These are phyloP conservation scores for Penicillium cinerascens DNA, from an alignment of 495 filamentous ascomycete species.

Conservation along the genomic window DNA sequence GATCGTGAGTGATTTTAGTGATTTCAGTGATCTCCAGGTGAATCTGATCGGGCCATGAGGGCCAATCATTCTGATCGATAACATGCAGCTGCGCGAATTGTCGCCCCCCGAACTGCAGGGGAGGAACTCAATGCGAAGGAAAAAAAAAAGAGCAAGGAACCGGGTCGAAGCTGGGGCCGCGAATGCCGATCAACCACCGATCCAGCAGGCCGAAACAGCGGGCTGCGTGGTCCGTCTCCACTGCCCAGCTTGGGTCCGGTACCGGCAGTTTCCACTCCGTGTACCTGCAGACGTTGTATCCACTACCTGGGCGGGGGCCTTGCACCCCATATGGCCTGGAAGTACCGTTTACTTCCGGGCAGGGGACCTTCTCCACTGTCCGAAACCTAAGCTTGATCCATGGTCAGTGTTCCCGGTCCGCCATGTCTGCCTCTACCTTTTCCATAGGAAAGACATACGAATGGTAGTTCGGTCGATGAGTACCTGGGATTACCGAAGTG, in stretches of 20 bases:
- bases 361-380: neutral
- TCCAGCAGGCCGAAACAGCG: slow-evolving; percentile 1
- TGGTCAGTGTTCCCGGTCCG: no score
- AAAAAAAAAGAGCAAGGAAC: neutral
- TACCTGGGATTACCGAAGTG: no score
- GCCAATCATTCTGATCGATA: neutral
- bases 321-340: neutral
- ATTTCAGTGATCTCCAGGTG: neutral
- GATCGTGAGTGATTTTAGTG: neutral
- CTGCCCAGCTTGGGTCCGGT: slow-evolving; percentile 8
- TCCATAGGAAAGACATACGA: no score
- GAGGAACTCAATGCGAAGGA: neutral
- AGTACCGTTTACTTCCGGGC: slow-evolving; percentile 2
- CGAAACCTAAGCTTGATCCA: neutral
- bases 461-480: no score
- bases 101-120: neutral
- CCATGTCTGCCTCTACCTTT: no score
- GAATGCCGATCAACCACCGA: slow-evolving; percentile 17
- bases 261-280: neutral
- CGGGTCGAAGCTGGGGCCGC: neutral
- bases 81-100: no score
- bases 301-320: slow-evolving; percentile 5
- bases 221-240: slow-evolving; percentile 6
- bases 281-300: slow-evolving; percentile 14
- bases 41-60: neutral